Conservation (phyloP, 176 grass and related monocot species). For the Miscanthus lutarioriparius region DNA sequence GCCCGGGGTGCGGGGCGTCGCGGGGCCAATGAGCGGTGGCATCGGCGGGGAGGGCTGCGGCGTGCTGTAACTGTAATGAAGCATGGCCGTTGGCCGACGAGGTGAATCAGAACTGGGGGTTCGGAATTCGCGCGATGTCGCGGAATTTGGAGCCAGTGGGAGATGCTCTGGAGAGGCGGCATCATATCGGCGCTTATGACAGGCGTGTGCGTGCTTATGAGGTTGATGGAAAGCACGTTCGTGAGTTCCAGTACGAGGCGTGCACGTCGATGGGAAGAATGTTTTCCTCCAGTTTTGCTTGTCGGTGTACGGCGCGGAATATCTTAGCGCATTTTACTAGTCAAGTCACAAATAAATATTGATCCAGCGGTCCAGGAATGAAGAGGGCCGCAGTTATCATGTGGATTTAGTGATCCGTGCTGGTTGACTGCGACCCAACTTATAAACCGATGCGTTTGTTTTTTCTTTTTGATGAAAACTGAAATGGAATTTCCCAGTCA, state of each 20-base stretch:
- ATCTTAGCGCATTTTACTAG: no score
- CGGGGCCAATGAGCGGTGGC: constrained; percentile 43
- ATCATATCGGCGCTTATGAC: constrained; percentile 21
- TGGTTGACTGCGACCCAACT: neutral
- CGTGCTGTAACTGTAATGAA: constrained; percentile 36
- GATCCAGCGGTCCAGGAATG: neutral
- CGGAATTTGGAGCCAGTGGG: neutral
- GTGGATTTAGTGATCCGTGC: neutral
- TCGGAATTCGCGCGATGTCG: neutral
- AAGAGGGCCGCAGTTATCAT: neutral
- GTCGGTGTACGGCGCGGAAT: neutral
- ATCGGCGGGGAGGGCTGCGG: constrained; percentile 60
- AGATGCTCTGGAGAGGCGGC: constrained; percentile 7
- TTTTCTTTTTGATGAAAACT: neutral
- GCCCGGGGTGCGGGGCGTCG: constrained; percentile 53
- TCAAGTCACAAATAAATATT: no score
- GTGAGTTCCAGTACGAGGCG: constrained; percentile 18
- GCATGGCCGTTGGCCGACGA: constrained; percentile 21
- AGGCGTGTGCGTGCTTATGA: constrained; percentile 5
- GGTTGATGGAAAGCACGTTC: constrained; percentile 44
- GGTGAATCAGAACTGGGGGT: neutral
- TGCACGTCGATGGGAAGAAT: constrained; percentile 38
- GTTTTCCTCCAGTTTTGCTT: neutral
- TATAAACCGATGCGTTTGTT: neutral
- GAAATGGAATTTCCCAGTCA: neutral